Percentiles rank a stretch among this genome's conserved stretches.
phyloP scores from a whole-genome alignment of 2,329 filamentous ascomycete species.

The Arthroderma sp. region DNA sequence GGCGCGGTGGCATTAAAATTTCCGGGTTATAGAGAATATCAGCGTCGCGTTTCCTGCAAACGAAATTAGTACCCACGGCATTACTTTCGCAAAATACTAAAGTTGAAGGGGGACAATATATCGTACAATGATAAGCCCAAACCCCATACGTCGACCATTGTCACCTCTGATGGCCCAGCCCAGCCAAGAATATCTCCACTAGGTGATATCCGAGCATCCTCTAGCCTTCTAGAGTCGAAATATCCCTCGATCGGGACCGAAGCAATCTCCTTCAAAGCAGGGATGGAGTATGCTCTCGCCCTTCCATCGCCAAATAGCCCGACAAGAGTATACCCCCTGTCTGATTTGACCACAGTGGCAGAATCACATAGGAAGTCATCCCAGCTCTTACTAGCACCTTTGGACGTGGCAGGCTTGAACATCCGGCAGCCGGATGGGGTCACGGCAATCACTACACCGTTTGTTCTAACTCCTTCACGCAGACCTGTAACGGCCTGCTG shows the following conservation, averaged over 20 bases:
- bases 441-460: slow-evolving; percentile 70
- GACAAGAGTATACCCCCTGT: slow-evolving; percentile 66
- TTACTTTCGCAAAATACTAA: not conserved
- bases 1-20: slow-evolving; percentile 60
- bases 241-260: slow-evolving; percentile 49
- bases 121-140: slow-evolving; percentile 51
- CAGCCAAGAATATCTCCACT: slow-evolving; percentile 78
- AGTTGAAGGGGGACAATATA: not conserved
- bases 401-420: slow-evolving; percentile 70
- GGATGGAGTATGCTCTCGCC: slow-evolving; percentile 72
- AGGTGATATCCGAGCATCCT: slow-evolving; percentile 56
- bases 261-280: slow-evolving; percentile 72
- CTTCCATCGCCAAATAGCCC: slow-evolving; percentile 74
- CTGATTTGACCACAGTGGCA: slow-evolving; percentile 61
- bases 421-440: slow-evolving; percentile 64
- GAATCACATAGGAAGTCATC: slow-evolving; percentile 72
- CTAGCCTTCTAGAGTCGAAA: slow-evolving; percentile 60
- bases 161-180: slow-evolving; percentile 76
- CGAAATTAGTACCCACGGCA: slow-evolving; percentile 10
- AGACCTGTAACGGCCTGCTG: slow-evolving; percentile 63
- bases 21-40: slow-evolving; percentile 71
- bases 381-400: slow-evolving; percentile 86
- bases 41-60: slow-evolving; percentile 33
- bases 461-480: slow-evolving; percentile 58
- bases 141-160: slow-evolving; percentile 74